These are phyloP conservation scores for Ramaria sp. DNA, from an alignment of 768 basidiomycete genomes.

Conservation along the genomic window DNA sequence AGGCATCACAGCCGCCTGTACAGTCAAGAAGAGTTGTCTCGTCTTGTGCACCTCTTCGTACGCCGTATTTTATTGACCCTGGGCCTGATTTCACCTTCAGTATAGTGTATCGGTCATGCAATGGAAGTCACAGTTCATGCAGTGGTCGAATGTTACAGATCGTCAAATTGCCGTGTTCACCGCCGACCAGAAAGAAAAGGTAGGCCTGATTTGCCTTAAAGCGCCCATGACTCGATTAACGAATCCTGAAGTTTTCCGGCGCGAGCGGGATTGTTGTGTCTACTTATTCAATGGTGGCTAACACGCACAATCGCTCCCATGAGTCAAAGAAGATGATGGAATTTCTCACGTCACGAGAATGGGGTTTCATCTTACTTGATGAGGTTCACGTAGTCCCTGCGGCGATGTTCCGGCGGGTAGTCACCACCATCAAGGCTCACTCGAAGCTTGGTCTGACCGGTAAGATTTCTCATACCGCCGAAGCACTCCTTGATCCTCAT, in stretches of 20 bases:
- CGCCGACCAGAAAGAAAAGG: constrained; percentile 96
- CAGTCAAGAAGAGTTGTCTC: constrained; percentile 97
- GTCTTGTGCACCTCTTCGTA: constrained; percentile 97
- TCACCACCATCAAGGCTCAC: constrained; percentile 98
- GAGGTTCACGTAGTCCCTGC: constrained; percentile 99
- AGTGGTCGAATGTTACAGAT: constrained; percentile 97
- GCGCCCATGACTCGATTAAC: neutral
- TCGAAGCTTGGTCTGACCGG: constrained; percentile 96
- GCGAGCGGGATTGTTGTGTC: constrained; percentile 98
- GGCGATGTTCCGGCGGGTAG: constrained; percentile 95
- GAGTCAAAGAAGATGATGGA: constrained; percentile 99
- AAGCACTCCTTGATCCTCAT: neutral
- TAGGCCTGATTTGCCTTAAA: constrained; percentile 17
- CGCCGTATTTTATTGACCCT: constrained; percentile 24
- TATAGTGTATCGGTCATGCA: constrained; percentile 61
- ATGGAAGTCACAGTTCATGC: constrained; percentile 97
- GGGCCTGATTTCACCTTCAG: neutral
- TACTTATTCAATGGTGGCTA: constrained; percentile 99
- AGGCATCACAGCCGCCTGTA: constrained; percentile 98
- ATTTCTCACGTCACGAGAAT: constrained; percentile 93
- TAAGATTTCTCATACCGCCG: constrained; percentile 23
- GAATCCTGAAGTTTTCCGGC: constrained; percentile 36
- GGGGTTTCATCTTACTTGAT: constrained; percentile 96
- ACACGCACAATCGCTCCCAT: constrained; percentile 96
- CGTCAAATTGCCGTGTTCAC: constrained; percentile 96